A percentile compares a stretch with the other conserved stretches of the same genome.
Evolutionary conservation across 106 monocot genomes (phyloP).

Genomic region (Platanthera guangdongensis): DNA sequence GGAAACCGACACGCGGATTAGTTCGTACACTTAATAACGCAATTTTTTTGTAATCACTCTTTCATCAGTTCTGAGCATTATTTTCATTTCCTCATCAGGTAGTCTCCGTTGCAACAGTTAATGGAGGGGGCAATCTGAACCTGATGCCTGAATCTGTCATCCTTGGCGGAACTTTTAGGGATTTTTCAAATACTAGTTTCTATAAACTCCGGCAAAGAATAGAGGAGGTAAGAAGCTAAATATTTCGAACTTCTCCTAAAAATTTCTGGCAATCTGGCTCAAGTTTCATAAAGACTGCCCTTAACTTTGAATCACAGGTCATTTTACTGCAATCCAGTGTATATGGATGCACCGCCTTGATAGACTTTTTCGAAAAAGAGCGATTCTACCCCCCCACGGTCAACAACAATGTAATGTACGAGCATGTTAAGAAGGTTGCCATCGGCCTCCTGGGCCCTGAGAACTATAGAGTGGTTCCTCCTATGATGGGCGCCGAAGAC

Average conservation of each 20-base stretch:
- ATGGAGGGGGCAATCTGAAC: slow-evolving; percentile 35
- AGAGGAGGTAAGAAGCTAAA: slow-evolving; percentile 39
- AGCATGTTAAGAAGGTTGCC: slow-evolving; percentile 50
- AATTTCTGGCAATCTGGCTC: not conserved
- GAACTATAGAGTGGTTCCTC: slow-evolving; percentile 40
- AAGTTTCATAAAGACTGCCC: not conserved
- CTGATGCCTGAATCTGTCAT: slow-evolving; percentile 29
- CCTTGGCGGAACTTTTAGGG: slow-evolving; percentile 75
- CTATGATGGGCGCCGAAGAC: slow-evolving; percentile 82
- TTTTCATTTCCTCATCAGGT: slow-evolving; percentile 31
- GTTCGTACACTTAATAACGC: not conserved
- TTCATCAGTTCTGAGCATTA: not conserved
- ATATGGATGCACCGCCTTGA: slow-evolving; percentile 47
- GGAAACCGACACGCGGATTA: not conserved
- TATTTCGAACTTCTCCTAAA: not conserved
- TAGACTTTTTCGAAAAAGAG: slow-evolving; percentile 74
- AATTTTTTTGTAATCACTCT: not conserved
- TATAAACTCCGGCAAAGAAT: slow-evolving; percentile 51
- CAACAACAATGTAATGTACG: slow-evolving; percentile 45
- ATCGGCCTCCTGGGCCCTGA: slow-evolving; percentile 37
- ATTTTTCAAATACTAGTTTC: slow-evolving; percentile 61
- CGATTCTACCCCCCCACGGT: slow-evolving; percentile 63
- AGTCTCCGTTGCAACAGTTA: slow-evolving; percentile 56
- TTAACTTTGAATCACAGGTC: slow-evolving; percentile 27
- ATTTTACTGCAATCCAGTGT: slow-evolving; percentile 60